Percentiles rank a stretch among this genome's conserved stretches.
Evolutionary conservation across 1,284 basidiomycete species (phyloP).

Genomic region (Cutaneotrichosporon cutaneum): DNA sequence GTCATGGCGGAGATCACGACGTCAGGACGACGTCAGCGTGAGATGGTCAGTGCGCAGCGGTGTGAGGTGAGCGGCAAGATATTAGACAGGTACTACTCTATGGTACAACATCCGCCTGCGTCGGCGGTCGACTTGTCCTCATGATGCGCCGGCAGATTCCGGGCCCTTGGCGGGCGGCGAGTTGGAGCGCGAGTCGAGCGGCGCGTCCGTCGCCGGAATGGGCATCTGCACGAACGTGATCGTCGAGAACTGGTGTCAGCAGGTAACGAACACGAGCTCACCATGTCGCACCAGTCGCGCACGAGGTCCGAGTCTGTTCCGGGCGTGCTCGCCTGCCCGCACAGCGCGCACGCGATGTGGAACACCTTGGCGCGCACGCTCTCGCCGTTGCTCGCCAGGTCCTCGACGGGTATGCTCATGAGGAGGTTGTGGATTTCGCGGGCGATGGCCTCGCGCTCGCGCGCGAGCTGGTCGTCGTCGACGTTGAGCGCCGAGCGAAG

Average conservation of each 20-base stretch:
- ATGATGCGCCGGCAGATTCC: not conserved
- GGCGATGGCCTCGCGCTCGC: constrained; percentile 47
- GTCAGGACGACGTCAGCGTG: not conserved
- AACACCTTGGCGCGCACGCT: constrained; percentile 51
- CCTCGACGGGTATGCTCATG: constrained; percentile 51
- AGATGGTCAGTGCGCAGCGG: not conserved
- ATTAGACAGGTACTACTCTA: not conserved
- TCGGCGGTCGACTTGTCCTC: not conserved
- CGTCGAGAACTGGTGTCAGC: constrained; percentile 43
- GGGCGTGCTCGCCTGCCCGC: constrained; percentile 36
- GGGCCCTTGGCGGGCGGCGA: constrained; percentile 26
- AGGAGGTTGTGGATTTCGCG: constrained; percentile 49
- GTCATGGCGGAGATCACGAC: not conserved
- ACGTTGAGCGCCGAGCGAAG: constrained; percentile 40
- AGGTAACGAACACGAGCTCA: constrained; percentile 22
- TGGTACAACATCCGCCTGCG: not conserved
- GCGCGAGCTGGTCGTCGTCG: constrained; percentile 39
- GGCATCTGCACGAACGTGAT: constrained; percentile 53
- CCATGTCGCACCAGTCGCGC: constrained; percentile 53
- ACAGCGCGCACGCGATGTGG: constrained; percentile 51
- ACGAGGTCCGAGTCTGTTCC: constrained; percentile 45
- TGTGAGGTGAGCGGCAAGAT: not conserved
- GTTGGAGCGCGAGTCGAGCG: constrained; percentile 26
- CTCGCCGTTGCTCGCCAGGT: constrained; percentile 52
- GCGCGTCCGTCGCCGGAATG: constrained; percentile 37